phyloP scores from a whole-genome alignment of 306 rosid species.

The Sophora flavescens region DNA sequence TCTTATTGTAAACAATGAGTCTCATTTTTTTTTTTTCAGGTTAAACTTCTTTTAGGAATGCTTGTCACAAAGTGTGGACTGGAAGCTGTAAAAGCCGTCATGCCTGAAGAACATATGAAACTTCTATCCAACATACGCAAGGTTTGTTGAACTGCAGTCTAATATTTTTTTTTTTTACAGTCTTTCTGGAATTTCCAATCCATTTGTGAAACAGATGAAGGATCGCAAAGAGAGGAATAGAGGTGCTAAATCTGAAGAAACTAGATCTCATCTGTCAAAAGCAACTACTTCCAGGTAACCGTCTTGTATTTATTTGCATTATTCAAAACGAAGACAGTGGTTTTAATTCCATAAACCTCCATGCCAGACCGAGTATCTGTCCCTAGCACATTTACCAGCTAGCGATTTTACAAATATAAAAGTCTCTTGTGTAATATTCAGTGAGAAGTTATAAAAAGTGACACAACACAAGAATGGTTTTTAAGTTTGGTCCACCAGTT shows the following conservation, averaged over 20 bases:
- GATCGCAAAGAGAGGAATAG: constrained; percentile 79
- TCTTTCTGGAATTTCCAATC: constrained; percentile 18
- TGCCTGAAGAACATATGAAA: constrained; percentile 91
- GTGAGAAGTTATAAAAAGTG: not conserved
- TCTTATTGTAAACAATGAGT: constrained; percentile 25
- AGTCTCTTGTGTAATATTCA: not conserved
- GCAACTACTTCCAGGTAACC: constrained; percentile 86
- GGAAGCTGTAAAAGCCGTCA: constrained; percentile 88
- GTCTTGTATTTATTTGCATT: constrained; percentile 2
- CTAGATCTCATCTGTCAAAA: constrained; percentile 73
- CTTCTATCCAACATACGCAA: constrained; percentile 90
- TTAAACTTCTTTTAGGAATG: constrained; percentile 83
- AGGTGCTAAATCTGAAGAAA: constrained; percentile 69
- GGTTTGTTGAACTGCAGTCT: constrained; percentile 56
- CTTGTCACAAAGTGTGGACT: constrained; percentile 83
- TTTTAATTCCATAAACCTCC: not conserved
- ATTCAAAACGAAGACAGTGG: not conserved
- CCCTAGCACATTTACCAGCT: too few species aligned
- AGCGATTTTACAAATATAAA: not conserved
- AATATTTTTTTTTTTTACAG: not conserved
- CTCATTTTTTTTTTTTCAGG: constrained; percentile 60
- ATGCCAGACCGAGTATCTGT: not conserved
- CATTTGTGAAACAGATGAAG: constrained; percentile 63
- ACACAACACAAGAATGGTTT: not conserved
- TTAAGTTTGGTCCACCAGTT: too few species aligned